Evolutionary conservation across 805 yeast genomes (phyloP), one percentile per base, ranked within the genome.

Genomic region (Maudiozyma pseudohumilis): DNA sequence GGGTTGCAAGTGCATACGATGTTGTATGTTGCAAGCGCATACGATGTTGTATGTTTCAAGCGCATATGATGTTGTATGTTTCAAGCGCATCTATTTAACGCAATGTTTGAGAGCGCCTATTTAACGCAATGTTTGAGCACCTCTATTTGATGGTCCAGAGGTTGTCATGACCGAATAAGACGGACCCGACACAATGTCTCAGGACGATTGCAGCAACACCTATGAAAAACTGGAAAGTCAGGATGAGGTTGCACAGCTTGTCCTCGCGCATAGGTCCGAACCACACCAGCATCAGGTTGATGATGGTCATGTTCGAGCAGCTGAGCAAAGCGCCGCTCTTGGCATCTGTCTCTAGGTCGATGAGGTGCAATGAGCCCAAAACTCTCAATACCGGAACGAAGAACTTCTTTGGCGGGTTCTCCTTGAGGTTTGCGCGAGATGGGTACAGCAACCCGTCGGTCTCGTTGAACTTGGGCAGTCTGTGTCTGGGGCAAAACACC

Each of bases 401-500:
- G 7, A 53, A 47, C 19, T 48, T 58, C 21, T 64, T 53, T 5
- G 64, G 46, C 15, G 59, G 63, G 16, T 49, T 49, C 16, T 61
- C 55, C 13, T 59, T 58, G 41, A 73, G 60, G 26, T 59, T 61
- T 0, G 78, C 75, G 44, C 60, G 64, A 2, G 92, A 82, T 16
- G 94, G 87, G 53, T 84, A 75, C 69, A 92, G 66, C 32, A 80
- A 61, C 1, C 89, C 87, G 42, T 83, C 79, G 12, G 67, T 59
- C 10, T 63, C 64, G 49, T 84, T 76, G 53, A 83, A 82, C 44
- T 66, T 70, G 1, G 99, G 99, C 55, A 92, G 55, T 52, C 99
- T 70, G 59, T 92, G 99, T 48, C 99, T 73, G 18, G 99, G 99
- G 53, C 97, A 92, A 4, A 92, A 94, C 15, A 92, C 79, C 2